Conservation (phyloP, 306 rosid species). For the Senna siamea region DNA sequence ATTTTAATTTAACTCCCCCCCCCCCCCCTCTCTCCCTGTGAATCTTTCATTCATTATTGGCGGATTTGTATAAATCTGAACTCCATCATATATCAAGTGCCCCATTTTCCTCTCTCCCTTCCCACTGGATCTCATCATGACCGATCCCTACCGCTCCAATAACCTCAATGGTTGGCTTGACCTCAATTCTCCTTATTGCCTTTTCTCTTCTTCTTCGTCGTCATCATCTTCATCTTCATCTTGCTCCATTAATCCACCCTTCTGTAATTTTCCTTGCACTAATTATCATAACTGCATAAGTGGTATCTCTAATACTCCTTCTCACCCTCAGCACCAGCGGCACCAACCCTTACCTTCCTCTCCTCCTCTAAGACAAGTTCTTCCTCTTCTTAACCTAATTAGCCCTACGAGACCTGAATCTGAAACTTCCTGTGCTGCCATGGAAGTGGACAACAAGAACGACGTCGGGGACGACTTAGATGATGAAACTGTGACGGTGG, state of each 20-base stretch:
- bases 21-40: neutral
- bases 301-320: slow-evolving; percentile 6
- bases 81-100: too few relatives aligned
- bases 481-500: slow-evolving; percentile 54
- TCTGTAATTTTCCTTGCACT: slow-evolving; percentile 28
- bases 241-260: slow-evolving; percentile 15
- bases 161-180: slow-evolving; percentile 49
- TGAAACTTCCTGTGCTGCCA: slow-evolving; percentile 31
- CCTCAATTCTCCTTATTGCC: slow-evolving; percentile 41
- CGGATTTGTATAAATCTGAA: too few relatives aligned
- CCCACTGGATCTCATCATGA: slow-evolving; percentile 46
- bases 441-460: slow-evolving; percentile 35
- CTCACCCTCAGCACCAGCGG: too few relatives aligned
- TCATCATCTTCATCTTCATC: slow-evolving; percentile 29
- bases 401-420: slow-evolving; percentile 48
- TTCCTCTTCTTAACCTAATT: slow-evolving; percentile 54
- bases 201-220: slow-evolving; percentile 13
- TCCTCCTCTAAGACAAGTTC: slow-evolving; percentile 60
- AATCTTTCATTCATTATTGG: too few relatives aligned
- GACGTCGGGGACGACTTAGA: neutral
- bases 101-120: neutral
- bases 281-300: slow-evolving; percentile 5
- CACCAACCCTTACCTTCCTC: slow-evolving; percentile 45
- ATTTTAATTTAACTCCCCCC: slow-evolving; percentile 37
- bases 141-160: slow-evolving; percentile 47